Base-by-base conservation (phyloP, 805 yeast species). In the Saturnispora kantuleensis region DNA sequence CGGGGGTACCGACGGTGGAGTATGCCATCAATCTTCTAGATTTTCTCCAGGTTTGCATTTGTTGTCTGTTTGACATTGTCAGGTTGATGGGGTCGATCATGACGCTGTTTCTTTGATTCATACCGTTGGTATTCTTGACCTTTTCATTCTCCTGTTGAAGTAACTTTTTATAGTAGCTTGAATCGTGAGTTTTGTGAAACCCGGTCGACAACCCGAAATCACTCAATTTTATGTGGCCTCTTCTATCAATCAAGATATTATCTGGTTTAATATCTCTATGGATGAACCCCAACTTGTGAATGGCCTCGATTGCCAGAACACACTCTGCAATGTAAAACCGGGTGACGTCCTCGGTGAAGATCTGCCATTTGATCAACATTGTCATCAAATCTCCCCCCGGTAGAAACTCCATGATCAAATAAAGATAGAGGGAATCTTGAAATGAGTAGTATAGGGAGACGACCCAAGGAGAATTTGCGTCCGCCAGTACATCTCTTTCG, bases 201-300 rank as follows among this genome's bases (percentile, higher is more conserved):
- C 97, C 97, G 0, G 96, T 82, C 56, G 87, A 79, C 51, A 84
- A 68, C 2, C 94, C 94, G 62, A 84, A 84, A 63, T 84, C 94
- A 29, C 79, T 73, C 32, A 77, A 64, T 53, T 76, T 77, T 50
- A 77, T 73, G 54, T 77, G 84, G n/a, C 84, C 84, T 34, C 79
- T 64, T 54, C 74, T 72, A 53, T 77, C 83, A 45, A 79, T 74
- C 55, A 77, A 68, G 45, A 77, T 90, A 58, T 93, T 93, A 69
- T 93, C 98, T 0, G 98, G 98, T 64, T 93, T 93, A 56, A 93
- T 90, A 63, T 93, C 98, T 65, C 98, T 76, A 65, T 93, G 98
- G 58, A 93, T 93, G 60, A 88, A 88, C 0, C 96, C 96, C 31
- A 87, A 70, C 61, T 84, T 85, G 65, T 88, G 97, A 53, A 88